A percentile compares a stretch with the other conserved stretches of the same genome.
phyloP scores from a whole-genome alignment of 306 rosid genomes.

The Rubus parviflorus region DNA sequence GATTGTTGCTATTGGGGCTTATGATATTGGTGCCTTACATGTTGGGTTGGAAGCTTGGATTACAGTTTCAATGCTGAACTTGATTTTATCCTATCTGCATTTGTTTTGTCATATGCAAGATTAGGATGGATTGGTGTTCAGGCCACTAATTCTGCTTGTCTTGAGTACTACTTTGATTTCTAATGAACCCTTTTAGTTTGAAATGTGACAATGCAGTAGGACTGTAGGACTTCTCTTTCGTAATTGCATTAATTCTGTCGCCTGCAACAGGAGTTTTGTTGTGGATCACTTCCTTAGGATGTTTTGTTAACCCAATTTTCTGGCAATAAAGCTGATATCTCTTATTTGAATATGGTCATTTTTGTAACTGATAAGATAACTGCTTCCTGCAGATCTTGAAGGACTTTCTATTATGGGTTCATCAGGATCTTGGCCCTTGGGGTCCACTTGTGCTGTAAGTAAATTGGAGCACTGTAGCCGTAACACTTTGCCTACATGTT shows the following conservation, averaged over 20 bases:
- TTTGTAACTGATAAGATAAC: background rate
- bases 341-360: background rate
- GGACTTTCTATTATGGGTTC: slow-evolving; percentile 86
- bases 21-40: background rate
- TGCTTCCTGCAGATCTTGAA: slow-evolving; percentile 48
- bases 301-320: background rate
- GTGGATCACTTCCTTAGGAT: background rate
- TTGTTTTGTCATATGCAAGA: background rate
- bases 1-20: background rate
- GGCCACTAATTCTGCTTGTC: background rate
- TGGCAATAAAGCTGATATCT: background rate
- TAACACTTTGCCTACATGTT: background rate
- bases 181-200: background rate
- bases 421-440: slow-evolving; percentile 93
- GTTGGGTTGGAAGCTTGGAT: background rate
- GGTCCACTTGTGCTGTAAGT: slow-evolving; percentile 92
- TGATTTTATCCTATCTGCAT: background rate
- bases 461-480: background rate
- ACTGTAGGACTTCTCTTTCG: background rate
- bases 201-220: background rate
- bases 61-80: background rate
- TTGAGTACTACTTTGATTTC: background rate
- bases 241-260: background rate
- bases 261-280: background rate
- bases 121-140: background rate